Conservation (phyloP, 371 early-diverging fungal genomes). For the Umbelopsis sp. region DNA sequence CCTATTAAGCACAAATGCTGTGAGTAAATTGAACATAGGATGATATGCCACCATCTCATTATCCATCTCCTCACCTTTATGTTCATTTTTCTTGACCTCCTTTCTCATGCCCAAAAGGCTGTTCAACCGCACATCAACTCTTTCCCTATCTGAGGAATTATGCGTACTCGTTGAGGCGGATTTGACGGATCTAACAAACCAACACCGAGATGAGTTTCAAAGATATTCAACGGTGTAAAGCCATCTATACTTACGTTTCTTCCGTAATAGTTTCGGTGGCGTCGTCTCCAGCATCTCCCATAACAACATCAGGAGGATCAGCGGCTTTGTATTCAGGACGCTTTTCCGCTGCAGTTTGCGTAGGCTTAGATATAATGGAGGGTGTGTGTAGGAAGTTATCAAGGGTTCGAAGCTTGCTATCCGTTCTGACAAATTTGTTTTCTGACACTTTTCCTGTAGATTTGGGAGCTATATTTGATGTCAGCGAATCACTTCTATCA, state of each 20-base stretch:
- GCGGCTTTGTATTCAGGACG: too few species aligned
- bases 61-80: conserved; percentile 47
- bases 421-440: conserved; percentile 80
- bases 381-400: conserved; percentile 55
- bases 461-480: conserved; percentile 8
- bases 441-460: conserved; percentile 33
- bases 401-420: conserved; percentile 69
- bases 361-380: conserved; percentile 5
- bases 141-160: conserved; percentile 23
- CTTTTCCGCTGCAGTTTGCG: conserved; percentile 15
- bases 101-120: conserved; percentile 78
- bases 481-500: not conserved
- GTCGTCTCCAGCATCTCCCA: not conserved
- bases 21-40: not conserved
- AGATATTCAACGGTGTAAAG: too few species aligned
- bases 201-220: not conserved
- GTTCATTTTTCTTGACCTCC: conserved; percentile 65
- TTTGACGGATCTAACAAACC: not conserved
- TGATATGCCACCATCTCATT: not conserved
- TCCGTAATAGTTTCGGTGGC: too few species aligned
- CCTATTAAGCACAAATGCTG: conserved; percentile 37
- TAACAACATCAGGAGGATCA: not conserved
- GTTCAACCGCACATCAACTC: conserved; percentile 73
- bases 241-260: too few species aligned
- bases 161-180: not conserved